These are phyloP conservation scores for Cerrena zonata DNA, from an alignment of 1,284 basidiomycete species.

Conservation along the genomic window DNA sequence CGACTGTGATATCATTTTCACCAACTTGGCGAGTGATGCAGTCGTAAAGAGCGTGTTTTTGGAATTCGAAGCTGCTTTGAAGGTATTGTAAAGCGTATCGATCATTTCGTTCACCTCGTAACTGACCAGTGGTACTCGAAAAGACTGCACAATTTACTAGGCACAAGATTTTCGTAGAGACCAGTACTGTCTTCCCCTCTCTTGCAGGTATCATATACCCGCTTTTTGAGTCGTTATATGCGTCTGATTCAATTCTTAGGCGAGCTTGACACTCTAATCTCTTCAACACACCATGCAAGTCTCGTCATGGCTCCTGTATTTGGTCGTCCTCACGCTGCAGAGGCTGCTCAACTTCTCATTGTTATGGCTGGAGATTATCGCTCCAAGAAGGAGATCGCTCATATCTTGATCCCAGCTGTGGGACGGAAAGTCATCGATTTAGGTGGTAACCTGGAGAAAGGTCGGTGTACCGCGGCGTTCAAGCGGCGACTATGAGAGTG, in stretches of 20 bases:
- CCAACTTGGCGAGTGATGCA: slow-evolving; percentile 69
- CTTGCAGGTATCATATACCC: slow-evolving; percentile 48
- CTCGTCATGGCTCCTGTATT: slow-evolving; percentile 81
- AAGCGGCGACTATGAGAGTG: neutral
- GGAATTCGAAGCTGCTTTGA: slow-evolving; percentile 55
- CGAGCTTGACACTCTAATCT: slow-evolving; percentile 68
- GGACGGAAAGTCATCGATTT: slow-evolving; percentile 72
- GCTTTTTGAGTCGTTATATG: neutral
- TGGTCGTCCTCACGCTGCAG: slow-evolving; percentile 66
- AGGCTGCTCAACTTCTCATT: slow-evolving; percentile 65
- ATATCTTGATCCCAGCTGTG: slow-evolving; percentile 73
- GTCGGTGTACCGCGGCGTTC: slow-evolving; percentile 26
- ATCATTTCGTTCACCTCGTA: neutral
- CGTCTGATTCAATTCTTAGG: slow-evolving; percentile 29
- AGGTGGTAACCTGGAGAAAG: slow-evolving; percentile 74
- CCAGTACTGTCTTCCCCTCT: slow-evolving; percentile 73
- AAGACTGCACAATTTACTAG: slow-evolving; percentile 33
- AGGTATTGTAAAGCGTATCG: slow-evolving; percentile 23
- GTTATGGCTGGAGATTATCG: slow-evolving; percentile 80
- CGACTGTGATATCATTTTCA: slow-evolving; percentile 77
- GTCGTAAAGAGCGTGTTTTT: slow-evolving; percentile 69
- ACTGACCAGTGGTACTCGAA: slow-evolving; percentile 23
- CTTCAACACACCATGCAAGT: slow-evolving; percentile 53
- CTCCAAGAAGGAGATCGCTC: slow-evolving; percentile 76
- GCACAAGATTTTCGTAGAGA: slow-evolving; percentile 76